phyloP scores from a whole-genome alignment of 2,329 filamentous ascomycete genomes.

The Emydomyces testavorans region DNA sequence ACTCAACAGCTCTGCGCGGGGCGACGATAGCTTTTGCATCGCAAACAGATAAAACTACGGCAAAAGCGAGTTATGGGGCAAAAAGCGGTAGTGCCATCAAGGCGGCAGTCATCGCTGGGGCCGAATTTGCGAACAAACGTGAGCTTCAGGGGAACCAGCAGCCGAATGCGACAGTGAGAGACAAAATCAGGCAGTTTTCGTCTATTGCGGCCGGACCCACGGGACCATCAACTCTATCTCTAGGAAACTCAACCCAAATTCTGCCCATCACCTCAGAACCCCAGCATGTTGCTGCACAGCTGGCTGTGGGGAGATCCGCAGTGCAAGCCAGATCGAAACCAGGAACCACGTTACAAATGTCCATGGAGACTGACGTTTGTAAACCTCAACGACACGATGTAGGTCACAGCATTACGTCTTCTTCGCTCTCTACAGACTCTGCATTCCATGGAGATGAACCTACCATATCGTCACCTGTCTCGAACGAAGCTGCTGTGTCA shows the following conservation, averaged over 20 bases:
- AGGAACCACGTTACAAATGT: constrained; percentile 1
- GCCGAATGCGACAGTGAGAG: constrained; percentile 28
- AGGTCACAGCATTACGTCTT: background rate
- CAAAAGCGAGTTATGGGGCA: constrained; percentile 7
- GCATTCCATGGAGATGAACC: background rate
- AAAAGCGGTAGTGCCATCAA: constrained; percentile 17
- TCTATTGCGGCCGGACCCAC: constrained; percentile 9
- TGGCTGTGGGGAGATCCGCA: constrained; percentile 25
- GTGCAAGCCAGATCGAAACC: background rate
- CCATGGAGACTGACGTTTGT: background rate
- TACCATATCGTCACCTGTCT: background rate
- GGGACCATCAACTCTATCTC: constrained; percentile 10
- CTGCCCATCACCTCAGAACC: constrained; percentile 15
- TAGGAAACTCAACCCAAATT: constrained; percentile 9
- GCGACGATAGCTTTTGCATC: constrained; percentile 29
- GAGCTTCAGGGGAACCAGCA: background rate
- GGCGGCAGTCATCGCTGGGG: constrained; percentile 18
- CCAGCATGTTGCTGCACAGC: constrained; percentile 28
- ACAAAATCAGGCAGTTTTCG: constrained; percentile 30
- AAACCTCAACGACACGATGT: background rate
- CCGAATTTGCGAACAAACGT: constrained; percentile 3
- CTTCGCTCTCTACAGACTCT: background rate
- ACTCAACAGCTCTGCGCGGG: constrained; percentile 26
- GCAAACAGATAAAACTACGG: constrained; percentile 17
- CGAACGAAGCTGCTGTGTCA: background rate